Base-by-base conservation (phyloP, 1,284 basidiomycete species). In the Ustilago sp. region DNA sequence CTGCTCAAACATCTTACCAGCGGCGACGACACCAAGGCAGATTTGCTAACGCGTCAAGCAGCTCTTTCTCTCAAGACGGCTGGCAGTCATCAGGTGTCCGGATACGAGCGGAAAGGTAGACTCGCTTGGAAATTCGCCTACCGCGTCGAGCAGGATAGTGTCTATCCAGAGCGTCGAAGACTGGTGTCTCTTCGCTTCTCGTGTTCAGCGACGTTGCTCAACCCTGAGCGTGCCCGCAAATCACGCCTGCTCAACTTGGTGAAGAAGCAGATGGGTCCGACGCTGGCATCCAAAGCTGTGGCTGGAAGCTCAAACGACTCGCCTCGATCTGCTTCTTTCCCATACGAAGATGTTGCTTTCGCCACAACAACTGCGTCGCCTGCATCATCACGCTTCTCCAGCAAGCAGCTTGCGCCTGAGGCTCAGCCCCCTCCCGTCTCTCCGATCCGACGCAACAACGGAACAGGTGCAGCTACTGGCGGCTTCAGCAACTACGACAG, bases 111-210 rank as follows among this genome's bases (percentile, higher is more conserved):
- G 12, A 80, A 75, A 38, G 81, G 80, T 13, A 51, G 64, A 28
- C 59, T 83, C 3, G 79, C 79, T 3, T 83, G 81, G 81, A 69
- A 81, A 43, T 72, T 81, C 55, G 66, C 68, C 9, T 83, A 81
- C 56, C 58, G 63, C 23, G 69, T 83, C 41, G 73, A 74, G 31
- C 47, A 54, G 34, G 66, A 63, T 34, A 47, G 17, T n/a, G 31
- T 8, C 5, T 9, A 31, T 23, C n/a, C 41, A 3, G 73, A 62
- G 0, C 28, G 17, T 7, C 35, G 65, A 31, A 35, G 63, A 12
- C 43, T 83, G 36, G 62, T 77, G 8, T 74, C 80, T 19, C 34
- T 81, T 15, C 52, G 65, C 17, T 80, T 83, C 50, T 77, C 64
- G 9, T 83, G 81, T 47, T 83, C 81, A 15, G 78, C 75, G 3